Base-by-base conservation (phyloP, 2,329 filamentous ascomycete genomes). In the Aspergillus chevalieri region DNA sequence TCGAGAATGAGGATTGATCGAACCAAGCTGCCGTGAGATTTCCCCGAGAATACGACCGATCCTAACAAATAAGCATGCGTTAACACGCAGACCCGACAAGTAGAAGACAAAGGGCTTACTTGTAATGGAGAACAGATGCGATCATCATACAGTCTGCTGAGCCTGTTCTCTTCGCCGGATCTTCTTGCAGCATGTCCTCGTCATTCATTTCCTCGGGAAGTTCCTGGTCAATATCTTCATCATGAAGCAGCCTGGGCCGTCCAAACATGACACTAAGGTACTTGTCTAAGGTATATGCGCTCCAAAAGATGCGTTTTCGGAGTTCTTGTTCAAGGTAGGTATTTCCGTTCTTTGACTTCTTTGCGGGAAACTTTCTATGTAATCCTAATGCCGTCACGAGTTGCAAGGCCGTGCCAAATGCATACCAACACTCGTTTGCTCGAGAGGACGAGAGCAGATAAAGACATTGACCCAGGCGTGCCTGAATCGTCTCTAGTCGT, bases 261-360 rank as follows among this genome's bases (percentile, higher is more conserved):
- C 82, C 82, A 26, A 84, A 76, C 15, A 83, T 78, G n/a, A 83
- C 79, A 21, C 80, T 79, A 1, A 85, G 67, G 49, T 84, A 84
- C 46, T 79, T 82, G 58, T 86, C 82, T 1, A 85, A 65, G 0
- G 77, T 79, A 57, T 85, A 85, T 0, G 79, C 76, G 3, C 76
- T 77, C 82, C 82, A 85, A 47, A 86, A 85, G 0, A 81, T 74
- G 6, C 82, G 70, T 49, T 78, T 78, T 1, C 78, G 73, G 39
- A 79, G 78, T 51, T 85, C 79, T 36, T 64, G 54, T n/a, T 71
- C 65, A 14, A 72, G 51, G 44, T 65, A 65, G 2, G 60, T 59
- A 14, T 55, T 59, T 8, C 61, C 59, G 7, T 62, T 64, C 21
- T 65, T 64, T 9, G 57, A 62, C 8, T 57, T 42, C 41, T 64